A percentile compares a stretch with the other conserved stretches of the same genome.
phyloP scores from a whole-genome alignment of 2,329 filamentous ascomycete genomes.

The Trichoderma semiorbis region DNA sequence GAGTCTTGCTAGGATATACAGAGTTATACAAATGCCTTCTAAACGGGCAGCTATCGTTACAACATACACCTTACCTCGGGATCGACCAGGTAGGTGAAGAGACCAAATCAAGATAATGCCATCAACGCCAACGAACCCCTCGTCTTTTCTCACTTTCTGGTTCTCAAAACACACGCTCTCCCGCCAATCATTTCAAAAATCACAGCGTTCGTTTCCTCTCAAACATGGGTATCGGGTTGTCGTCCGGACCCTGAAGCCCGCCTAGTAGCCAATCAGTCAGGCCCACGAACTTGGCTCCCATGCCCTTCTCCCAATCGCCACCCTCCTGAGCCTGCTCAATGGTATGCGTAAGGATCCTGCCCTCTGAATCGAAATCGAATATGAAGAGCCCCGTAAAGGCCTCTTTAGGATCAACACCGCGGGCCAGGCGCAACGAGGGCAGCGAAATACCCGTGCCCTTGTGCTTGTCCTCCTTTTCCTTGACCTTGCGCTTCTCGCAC shows the following conservation, averaged over 20 bases:
- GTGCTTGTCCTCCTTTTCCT: constrained; percentile 30
- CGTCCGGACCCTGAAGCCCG: constrained; percentile 50
- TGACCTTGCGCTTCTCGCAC: constrained; percentile 50
- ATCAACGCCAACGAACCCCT: not conserved
- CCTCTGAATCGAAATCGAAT: constrained; percentile 90
- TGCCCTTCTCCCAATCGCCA: constrained; percentile 74
- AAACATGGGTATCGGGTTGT: constrained; percentile 36
- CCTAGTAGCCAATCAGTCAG: constrained; percentile 94
- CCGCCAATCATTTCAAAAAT: not conserved
- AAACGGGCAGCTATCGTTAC: constrained; percentile 2
- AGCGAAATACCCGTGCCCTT: constrained; percentile 43
- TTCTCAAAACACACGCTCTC: not conserved
- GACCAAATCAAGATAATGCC: not conserved
- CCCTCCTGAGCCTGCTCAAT: constrained; percentile 91
- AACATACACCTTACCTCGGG: not conserved
- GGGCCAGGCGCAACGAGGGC: constrained; percentile 36
- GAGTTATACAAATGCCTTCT: constrained; percentile 11
- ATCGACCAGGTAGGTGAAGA: not conserved
- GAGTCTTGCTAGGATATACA: constrained; percentile 4
- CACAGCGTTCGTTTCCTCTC: constrained; percentile 27
- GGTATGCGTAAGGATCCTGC: constrained; percentile 79
- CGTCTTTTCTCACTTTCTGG: not conserved
- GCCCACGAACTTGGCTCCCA: constrained; percentile 80
- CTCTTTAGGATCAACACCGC: constrained; percentile 54
- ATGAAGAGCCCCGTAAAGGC: constrained; percentile 91